phyloP scores from a whole-genome alignment of 148 eudicot genomes.

The Camellia granthamiana region DNA sequence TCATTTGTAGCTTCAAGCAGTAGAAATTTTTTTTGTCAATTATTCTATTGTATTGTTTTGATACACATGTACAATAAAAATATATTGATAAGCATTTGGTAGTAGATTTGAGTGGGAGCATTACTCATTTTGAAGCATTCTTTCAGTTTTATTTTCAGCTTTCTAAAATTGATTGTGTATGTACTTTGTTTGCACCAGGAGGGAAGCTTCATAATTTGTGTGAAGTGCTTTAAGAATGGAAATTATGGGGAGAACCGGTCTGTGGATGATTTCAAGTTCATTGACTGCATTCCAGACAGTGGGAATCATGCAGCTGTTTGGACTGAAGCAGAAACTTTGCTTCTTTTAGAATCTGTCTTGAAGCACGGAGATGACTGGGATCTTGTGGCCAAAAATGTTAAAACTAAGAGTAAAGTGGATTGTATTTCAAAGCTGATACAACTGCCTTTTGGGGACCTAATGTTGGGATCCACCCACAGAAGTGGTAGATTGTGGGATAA shows the following conservation, averaged over 20 bases:
- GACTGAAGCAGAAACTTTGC: constrained; percentile 90
- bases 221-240: constrained; percentile 67
- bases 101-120: background rate
- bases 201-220: constrained; percentile 47
- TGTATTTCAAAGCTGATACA: constrained; percentile 90
- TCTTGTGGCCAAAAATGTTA: constrained; percentile 75
- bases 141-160: background rate
- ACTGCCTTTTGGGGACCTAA: constrained; percentile 92
- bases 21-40: background rate
- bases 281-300: constrained; percentile 30
- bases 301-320: constrained; percentile 42
- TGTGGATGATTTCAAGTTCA: constrained; percentile 64
- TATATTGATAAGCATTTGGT: background rate
- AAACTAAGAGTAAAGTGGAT: constrained; percentile 75
- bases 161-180: background rate
- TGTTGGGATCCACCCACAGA: constrained; percentile 57
- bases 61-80: background rate
- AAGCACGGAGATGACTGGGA: constrained; percentile 96
- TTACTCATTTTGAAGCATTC: background rate
- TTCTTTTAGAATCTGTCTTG: constrained; percentile 83
- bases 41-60: background rate
- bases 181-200: constrained; percentile 38
- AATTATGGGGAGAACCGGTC: constrained; percentile 53
- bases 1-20: background rate
- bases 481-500: constrained; percentile 32